phyloP scores from a whole-genome alignment of 345 rosid genomes.

The Linum trigynum region DNA sequence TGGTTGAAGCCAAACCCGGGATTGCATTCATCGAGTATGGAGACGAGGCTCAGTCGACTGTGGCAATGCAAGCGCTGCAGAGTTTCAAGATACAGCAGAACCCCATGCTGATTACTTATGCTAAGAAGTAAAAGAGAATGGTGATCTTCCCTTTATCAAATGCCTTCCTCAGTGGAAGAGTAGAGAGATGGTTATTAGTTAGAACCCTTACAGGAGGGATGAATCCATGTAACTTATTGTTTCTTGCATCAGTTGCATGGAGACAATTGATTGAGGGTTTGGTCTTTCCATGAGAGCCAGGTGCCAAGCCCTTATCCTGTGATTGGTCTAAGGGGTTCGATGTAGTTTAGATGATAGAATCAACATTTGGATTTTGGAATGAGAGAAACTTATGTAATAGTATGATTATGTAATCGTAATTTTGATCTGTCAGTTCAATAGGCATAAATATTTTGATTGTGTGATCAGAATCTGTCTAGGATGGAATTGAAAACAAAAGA shows the following conservation, averaged over 20 bases:
- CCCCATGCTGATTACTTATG: constrained; percentile 75
- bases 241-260: background rate
- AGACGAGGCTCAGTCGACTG: constrained; percentile 81
- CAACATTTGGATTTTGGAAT: background rate
- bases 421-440: background rate
- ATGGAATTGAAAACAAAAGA: background rate
- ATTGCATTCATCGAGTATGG: constrained; percentile 89
- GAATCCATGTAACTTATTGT: background rate
- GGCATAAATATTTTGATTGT: background rate
- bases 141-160: background rate
- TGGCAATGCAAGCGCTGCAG: constrained; percentile 82
- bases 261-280: too few relatives aligned
- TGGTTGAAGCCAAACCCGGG: constrained; percentile 94
- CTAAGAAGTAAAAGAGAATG: constrained; percentile 60
- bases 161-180: background rate
- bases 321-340: too few relatives aligned
- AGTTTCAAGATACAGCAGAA: constrained; percentile 68
- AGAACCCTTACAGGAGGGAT: background rate
- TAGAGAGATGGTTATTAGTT: background rate
- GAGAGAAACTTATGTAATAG: background rate
- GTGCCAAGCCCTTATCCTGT: too few relatives aligned
- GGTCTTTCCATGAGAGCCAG: too few relatives aligned
- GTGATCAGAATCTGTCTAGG: background rate
- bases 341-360: background rate
- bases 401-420: too few relatives aligned